Evolutionary conservation across 192 early-diverging fungal species (phyloP).

Genomic region (Entomortierella chlamydospora): DNA sequence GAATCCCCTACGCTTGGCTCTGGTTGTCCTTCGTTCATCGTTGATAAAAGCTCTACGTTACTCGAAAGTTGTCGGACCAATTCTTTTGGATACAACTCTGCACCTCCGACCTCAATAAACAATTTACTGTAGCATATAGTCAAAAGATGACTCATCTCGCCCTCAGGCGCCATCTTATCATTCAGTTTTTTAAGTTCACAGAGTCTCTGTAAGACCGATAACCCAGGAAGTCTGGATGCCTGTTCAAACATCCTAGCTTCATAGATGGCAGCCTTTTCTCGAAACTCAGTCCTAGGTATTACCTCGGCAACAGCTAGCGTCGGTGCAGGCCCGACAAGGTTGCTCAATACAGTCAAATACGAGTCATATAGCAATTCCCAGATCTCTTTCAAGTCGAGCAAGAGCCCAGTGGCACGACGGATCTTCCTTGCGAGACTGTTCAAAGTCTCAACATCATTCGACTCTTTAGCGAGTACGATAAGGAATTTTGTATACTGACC

Average conservation of each 20-base stretch:
- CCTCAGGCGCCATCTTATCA: constrained; percentile 48
- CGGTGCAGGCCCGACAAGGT: constrained; percentile 37
- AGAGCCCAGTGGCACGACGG: constrained; percentile 59
- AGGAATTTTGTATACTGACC: constrained; percentile 75
- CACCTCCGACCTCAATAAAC: constrained; percentile 48
- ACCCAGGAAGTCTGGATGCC: constrained; percentile 14
- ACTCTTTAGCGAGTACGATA: constrained; percentile 67
- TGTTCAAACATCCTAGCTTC: constrained; percentile 51
- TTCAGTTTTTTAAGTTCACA: constrained; percentile 50
- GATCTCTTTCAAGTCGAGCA: constrained; percentile 66
- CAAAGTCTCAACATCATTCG: constrained; percentile 67
- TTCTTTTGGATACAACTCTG: constrained; percentile 48
- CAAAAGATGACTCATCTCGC: constrained; percentile 40
- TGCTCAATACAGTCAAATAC: constrained; percentile 55
- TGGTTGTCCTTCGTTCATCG: not conserved
- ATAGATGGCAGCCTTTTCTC: constrained; percentile 44
- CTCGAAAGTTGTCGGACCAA: constrained; percentile 27
- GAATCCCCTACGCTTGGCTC: not conserved
- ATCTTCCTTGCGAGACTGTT: constrained; percentile 67
- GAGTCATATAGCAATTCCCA: constrained; percentile 61
- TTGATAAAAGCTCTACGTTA: not conserved
- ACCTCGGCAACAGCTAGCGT: constrained; percentile 38
- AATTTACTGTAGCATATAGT: constrained; percentile 49
- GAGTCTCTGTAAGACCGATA: constrained; percentile 32
- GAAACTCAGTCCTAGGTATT: constrained; percentile 44